Conservation (phyloP, 2,329 filamentous ascomycete species). For the Microcera coccophila region DNA sequence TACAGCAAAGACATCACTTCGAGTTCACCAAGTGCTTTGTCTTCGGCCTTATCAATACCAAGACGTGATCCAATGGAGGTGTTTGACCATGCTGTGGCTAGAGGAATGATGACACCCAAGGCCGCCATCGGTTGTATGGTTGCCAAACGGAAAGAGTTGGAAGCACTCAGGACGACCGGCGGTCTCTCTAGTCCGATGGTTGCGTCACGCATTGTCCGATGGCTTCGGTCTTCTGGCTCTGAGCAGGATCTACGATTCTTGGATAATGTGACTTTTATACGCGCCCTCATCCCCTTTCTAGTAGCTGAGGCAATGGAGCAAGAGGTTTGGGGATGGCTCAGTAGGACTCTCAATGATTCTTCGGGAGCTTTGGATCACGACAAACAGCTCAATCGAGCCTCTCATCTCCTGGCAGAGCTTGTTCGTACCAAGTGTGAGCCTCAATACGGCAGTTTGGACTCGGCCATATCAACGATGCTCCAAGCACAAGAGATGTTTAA, state of each 20-base stretch:
- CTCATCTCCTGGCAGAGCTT: constrained; percentile 37
- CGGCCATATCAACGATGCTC: constrained; percentile 46
- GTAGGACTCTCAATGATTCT: constrained; percentile 34
- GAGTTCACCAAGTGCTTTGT: constrained; percentile 13
- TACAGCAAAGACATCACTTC: constrained; percentile 27
- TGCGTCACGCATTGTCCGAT: constrained; percentile 47
- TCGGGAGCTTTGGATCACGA: constrained; percentile 18
- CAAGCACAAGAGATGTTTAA: constrained; percentile 44
- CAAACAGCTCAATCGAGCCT: constrained; percentile 26
- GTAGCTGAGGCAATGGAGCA: constrained; percentile 50
- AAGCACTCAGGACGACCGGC: constrained; percentile 22
- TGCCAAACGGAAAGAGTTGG: constrained; percentile 44
- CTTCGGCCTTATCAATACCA: constrained; percentile 12
- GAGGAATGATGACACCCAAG: constrained; percentile 52
- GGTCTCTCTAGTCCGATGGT: constrained; percentile 39
- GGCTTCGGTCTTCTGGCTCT: constrained; percentile 50
- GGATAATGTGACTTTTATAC: constrained; percentile 35
- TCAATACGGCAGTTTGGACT: constrained; percentile 43
- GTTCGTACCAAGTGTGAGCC: constrained; percentile 41
- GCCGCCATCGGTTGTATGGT: constrained; percentile 53
- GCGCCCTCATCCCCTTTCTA: constrained; percentile 46
- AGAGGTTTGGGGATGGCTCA: constrained; percentile 52
- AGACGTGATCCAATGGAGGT: constrained; percentile 49
- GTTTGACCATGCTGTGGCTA: constrained; percentile 53
- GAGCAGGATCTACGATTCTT: constrained; percentile 47